These are phyloP conservation scores for Ammopiptanthus mongolicus DNA, from an alignment of 306 rosid genomes.

Conservation along the genomic window DNA sequence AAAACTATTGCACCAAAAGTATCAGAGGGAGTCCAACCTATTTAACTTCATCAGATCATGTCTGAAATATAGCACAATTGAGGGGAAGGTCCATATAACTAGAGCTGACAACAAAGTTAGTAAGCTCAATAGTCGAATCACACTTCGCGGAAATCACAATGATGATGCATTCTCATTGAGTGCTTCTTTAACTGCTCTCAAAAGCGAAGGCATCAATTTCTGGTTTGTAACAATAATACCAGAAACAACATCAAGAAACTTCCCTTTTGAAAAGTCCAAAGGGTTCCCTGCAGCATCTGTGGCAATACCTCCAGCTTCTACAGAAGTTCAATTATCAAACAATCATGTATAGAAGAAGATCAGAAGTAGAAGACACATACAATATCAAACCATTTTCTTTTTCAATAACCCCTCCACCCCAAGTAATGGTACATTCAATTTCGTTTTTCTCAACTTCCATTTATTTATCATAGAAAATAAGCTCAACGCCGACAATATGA, in stretches of 20 bases:
- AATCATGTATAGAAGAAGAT: not conserved
- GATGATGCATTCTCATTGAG: slow-evolving; percentile 60
- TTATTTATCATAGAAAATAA: not conserved
- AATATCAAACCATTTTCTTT: not conserved
- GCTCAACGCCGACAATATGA: not conserved
- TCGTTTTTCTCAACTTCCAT: not conserved
- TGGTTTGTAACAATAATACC: slow-evolving; percentile 87
- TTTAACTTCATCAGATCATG: not conserved
- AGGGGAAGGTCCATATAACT: not conserved
- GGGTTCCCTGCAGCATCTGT: slow-evolving; percentile 85
- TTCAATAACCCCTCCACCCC: not conserved
- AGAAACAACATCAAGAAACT: slow-evolving; percentile 63
- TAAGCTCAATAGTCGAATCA: slow-evolving; percentile 1
- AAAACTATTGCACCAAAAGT: not conserved
- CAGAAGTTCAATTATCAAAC: slow-evolving; percentile 21
- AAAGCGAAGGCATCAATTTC: slow-evolving; percentile 79
- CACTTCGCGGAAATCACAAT: slow-evolving; percentile 32
- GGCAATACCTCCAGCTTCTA: slow-evolving; percentile 89
- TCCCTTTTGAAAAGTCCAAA: slow-evolving; percentile 84
- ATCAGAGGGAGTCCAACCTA: not conserved
- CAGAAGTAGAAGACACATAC: not conserved
- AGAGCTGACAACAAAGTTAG: not conserved
- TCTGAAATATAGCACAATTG: not conserved
- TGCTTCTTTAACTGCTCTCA: slow-evolving; percentile 76
- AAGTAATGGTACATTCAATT: no score